Evolutionary conservation across 2,329 filamentous ascomycete species (phyloP), one percentile per base, ranked within the genome.

Genomic region (Stylonectria norvegica): DNA sequence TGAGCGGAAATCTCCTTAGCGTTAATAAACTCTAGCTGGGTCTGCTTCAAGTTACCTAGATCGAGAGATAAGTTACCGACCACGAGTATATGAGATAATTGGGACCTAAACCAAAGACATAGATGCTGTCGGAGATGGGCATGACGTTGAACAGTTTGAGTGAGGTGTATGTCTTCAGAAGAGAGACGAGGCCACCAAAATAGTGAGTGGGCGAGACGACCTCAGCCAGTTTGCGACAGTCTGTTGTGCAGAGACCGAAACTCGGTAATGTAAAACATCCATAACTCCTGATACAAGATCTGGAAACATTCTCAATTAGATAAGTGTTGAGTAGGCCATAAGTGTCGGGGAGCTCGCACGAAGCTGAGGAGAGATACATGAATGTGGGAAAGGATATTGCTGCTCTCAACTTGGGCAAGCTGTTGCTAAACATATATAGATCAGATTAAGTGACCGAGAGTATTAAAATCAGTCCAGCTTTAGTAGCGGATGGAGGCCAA

Each of bases 61-160:
- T 48, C 34, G 57, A 54, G 4, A 58, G 45, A 23, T 58, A 53
- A 6, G 50, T 45, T 11, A 58, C 52, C 4, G 52, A 56, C 56
- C 54, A 58, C 47, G 49, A 57, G 53, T 31, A 58, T 52, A 25
- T 54, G 49, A 9, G 49, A 54, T 18, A 54, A 30, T 31, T 47
- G 38, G 11, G 43, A 38, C 32, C 50, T 36, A 18, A 42, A 11
- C 53, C 49, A 8, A 53, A 50, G 5, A 59, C 46, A 8, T 50
- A 50, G 18, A 59, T 55, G 33, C 57, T 49, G 45, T 55, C 52
- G 12, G 50, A 42, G 17, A 56, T 48, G 22, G 52, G 49, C 1
- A 39, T 35, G 2, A 57, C 54, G 27, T 58, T 58, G 39, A 43
- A 28, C 3, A 42, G 36, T 37, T 51, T 51, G 29, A 57, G 40